Conservation (phyloP, 2,329 filamentous ascomycete species). For the Calonectria honghensis region DNA sequence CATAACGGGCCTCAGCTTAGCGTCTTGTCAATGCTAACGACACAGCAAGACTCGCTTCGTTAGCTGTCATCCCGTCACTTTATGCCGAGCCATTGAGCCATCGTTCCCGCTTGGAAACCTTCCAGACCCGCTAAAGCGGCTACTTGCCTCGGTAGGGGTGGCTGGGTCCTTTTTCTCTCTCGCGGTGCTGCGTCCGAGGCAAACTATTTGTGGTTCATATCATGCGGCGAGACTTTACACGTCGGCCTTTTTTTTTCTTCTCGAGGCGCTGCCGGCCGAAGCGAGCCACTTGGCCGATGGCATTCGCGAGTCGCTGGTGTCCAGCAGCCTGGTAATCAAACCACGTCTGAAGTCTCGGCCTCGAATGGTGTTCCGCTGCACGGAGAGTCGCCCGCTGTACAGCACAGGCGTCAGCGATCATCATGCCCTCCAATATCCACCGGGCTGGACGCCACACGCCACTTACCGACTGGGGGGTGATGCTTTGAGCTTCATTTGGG, state of each 20-base stretch:
- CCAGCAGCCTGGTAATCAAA: constrained; percentile 28
- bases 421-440: constrained; percentile 18
- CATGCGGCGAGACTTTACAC: constrained; percentile 22
- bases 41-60: constrained; percentile 22
- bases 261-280: background rate
- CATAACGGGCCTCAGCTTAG: constrained; percentile 22
- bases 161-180: background rate
- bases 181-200: background rate
- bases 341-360: constrained; percentile 33
- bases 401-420: constrained; percentile 30
- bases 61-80: constrained; percentile 37
- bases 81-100: constrained; percentile 30
- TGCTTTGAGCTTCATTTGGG: constrained; percentile 36
- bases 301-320: constrained; percentile 9
- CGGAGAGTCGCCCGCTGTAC: constrained; percentile 28
- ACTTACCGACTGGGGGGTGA: constrained; percentile 37
- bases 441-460: constrained; percentile 37
- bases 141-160: constrained; percentile 25
- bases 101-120: constrained; percentile 32
- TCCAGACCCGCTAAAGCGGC: constrained; percentile 39
- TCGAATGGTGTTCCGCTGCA: constrained; percentile 11
- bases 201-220: constrained; percentile 19
- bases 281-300: constrained; percentile 17
- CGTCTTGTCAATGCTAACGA: constrained; percentile 34
- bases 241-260: background rate